Evolutionary conservation across 2,329 filamentous ascomycete genomes (phyloP).

Genomic region (Hymenoscyphus fructigenus): DNA sequence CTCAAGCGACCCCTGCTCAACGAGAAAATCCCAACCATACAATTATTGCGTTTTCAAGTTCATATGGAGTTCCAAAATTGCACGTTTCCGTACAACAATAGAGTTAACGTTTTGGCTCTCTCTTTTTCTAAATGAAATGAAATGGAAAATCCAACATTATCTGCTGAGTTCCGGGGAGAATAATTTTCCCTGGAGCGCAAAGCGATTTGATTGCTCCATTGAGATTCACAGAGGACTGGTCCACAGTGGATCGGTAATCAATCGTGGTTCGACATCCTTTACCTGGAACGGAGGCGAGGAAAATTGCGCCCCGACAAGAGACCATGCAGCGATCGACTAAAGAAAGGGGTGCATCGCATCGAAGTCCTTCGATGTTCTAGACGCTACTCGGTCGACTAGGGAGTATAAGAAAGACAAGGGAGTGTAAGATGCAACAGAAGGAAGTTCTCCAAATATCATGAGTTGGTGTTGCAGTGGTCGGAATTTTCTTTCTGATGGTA

Average conservation of each 20-base stretch:
- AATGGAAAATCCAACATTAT: neutral
- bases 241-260: neutral
- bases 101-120: neutral
- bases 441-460: neutral
- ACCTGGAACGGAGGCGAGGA: neutral
- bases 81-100: neutral
- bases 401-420: neutral
- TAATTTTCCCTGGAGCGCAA: neutral
- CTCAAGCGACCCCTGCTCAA: neutral
- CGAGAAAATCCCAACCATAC: neutral
- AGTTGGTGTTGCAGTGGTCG: no score
- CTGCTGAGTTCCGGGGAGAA: neutral
- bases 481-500: no score
- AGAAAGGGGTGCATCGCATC: neutral
- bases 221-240: neutral
- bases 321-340: neutral
- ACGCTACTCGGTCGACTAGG: neutral
- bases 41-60: neutral
- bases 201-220: neutral
- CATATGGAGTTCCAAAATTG: neutral
- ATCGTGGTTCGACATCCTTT: neutral
- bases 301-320: neutral
- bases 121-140: neutral
- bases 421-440: neutral
- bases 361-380: neutral